Evolutionary conservation across 306 rosid genomes (phyloP).

Genomic region (Prosopis cineraria): DNA sequence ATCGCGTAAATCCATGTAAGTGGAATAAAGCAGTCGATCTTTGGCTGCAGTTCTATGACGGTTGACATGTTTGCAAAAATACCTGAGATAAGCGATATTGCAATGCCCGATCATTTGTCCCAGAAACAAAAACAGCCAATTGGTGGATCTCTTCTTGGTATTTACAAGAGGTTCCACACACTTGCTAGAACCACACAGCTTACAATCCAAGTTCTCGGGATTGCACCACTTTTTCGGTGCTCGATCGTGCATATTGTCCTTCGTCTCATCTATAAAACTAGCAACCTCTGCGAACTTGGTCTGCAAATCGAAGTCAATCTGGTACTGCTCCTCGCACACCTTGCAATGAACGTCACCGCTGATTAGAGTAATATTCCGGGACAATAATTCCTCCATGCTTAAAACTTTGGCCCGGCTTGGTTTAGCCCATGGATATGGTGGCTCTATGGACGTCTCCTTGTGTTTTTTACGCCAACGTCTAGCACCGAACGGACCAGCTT

Average conservation of each 20-base stretch:
- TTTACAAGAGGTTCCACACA: constrained; percentile 41
- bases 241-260: constrained; percentile 7
- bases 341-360: constrained; percentile 44
- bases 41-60: constrained; percentile 55
- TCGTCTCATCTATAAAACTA: neutral
- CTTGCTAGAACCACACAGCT: constrained; percentile 27
- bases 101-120: constrained; percentile 53
- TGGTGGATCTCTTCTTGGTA: constrained; percentile 27
- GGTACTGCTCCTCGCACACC: constrained; percentile 20
- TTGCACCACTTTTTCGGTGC: constrained; percentile 43
- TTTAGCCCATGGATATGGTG: constrained; percentile 52
- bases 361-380: constrained; percentile 3
- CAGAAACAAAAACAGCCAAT: constrained; percentile 65
- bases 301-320: constrained; percentile 17
- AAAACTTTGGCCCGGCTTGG: constrained; percentile 33
- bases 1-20: constrained; percentile 48
- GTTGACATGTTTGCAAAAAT: constrained; percentile 47
- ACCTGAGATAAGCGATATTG: constrained; percentile 44
- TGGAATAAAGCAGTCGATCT: constrained; percentile 49
- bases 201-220: constrained; percentile 40
- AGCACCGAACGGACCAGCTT: neutral
- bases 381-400: neutral
- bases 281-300: constrained; percentile 29
- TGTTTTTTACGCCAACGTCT: neutral
- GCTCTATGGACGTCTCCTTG: neutral